A percentile compares a stretch with the other conserved stretches of the same genome.
Evolutionary conservation across 2,329 filamentous ascomycete genomes (phyloP).

Genomic region (Emergomyces africanus): DNA sequence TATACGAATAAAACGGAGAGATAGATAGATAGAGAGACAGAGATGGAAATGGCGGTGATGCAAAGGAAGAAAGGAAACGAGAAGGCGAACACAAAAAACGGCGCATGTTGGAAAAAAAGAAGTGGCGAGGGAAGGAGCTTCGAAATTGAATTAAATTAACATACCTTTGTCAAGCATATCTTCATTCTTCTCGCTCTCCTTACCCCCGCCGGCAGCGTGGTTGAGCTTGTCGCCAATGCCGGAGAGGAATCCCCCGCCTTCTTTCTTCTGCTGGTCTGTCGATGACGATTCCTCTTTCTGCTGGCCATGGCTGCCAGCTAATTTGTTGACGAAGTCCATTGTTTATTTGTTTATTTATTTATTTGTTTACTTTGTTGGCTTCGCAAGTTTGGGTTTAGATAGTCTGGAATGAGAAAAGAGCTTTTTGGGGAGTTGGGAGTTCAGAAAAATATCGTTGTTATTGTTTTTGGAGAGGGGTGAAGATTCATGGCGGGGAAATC

Average conservation of each 20-base stretch:
- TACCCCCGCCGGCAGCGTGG: constrained; percentile 56
- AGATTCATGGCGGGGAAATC: not conserved
- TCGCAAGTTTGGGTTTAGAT: not conserved
- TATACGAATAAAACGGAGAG: not conserved
- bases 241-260: constrained; percentile 37
- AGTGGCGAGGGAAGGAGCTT: not conserved
- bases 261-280: constrained; percentile 7
- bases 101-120: not conserved
- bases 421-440: not conserved
- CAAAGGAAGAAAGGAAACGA: not conserved
- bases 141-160: not conserved
- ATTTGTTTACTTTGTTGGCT: not conserved
- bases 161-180: constrained; percentile 70
- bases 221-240: constrained; percentile 61
- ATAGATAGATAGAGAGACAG: not conserved
- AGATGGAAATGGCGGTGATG: no score
- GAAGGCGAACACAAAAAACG: not conserved
- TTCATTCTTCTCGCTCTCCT: constrained; percentile 67
- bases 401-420: not conserved
- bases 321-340: constrained; percentile 35
- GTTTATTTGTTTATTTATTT: not conserved
- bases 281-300: constrained; percentile 15
- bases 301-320: constrained; percentile 32
- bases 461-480: not conserved
- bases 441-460: not conserved